Evolutionary conservation across 2,329 filamentous ascomycete species (phyloP).

Genomic region (Aureobasidium sp.): DNA sequence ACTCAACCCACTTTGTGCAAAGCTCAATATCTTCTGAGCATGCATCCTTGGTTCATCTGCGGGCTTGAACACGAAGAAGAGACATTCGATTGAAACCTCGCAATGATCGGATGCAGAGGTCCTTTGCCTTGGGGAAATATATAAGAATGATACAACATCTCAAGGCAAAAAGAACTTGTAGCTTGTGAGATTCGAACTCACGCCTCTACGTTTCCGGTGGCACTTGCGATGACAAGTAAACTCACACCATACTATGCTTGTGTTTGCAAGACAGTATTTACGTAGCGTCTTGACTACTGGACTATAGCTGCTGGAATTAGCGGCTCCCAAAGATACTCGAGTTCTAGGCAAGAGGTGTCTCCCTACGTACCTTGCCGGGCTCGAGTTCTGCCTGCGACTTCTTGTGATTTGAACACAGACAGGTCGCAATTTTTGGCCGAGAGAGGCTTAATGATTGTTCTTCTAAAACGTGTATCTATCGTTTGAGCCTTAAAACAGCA

Average conservation of each 20-base stretch:
- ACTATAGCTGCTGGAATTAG: background rate
- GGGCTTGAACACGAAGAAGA: too few species aligned
- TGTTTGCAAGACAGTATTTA: background rate
- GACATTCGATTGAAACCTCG: too few species aligned
- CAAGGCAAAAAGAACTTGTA: background rate
- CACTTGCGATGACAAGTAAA: background rate
- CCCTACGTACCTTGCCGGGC: background rate
- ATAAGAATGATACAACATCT: too few species aligned
- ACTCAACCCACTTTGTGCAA: too few species aligned
- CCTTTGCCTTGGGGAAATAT: too few species aligned
- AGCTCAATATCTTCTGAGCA: too few species aligned
- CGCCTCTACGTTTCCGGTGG: background rate
- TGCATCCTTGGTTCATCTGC: too few species aligned
- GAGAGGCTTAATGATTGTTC: background rate
- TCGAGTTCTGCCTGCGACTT: background rate
- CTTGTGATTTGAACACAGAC: background rate
- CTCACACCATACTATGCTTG: background rate
- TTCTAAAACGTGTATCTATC: background rate
- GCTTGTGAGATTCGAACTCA: background rate
- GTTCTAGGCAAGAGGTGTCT: background rate
- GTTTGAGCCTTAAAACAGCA: background rate
- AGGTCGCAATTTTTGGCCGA: background rate
- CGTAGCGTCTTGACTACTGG: background rate
- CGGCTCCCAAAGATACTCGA: too few species aligned
- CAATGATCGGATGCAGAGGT: too few species aligned